Percentiles rank a stretch among this genome's conserved stretches.
These are phyloP conservation scores for Rubroboletus pulcherrimus DNA, from an alignment of 768 basidiomycete genomes.

Conservation along the genomic window DNA sequence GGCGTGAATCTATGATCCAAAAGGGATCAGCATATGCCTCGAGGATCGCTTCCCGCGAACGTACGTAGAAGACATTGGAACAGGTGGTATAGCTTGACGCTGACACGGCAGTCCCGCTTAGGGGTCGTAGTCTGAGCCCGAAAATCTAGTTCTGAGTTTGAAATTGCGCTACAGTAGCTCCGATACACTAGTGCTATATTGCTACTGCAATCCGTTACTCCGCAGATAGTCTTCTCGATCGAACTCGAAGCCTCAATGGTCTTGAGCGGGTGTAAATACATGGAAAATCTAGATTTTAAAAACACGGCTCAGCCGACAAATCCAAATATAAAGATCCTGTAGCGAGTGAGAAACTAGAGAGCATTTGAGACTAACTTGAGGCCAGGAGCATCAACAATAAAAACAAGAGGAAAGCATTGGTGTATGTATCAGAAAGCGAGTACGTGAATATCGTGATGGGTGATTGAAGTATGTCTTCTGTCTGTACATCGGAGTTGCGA, in stretches of 20 bases:
- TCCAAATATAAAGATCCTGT: slow-evolving; percentile 1
- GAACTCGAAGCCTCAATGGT: neutral
- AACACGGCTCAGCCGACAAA: slow-evolving; percentile 14
- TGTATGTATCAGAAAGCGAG: slow-evolving; percentile 12
- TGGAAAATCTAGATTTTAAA: neutral
- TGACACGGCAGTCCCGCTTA: neutral
- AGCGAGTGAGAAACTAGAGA: neutral
- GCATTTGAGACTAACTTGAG: slow-evolving; percentile 6
- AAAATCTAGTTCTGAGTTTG: no score
- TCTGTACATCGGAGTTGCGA: slow-evolving; percentile 1
- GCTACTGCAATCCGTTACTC: neutral
- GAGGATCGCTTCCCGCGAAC: slow-evolving; percentile 3
- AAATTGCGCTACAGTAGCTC: no score
- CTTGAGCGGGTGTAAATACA: neutral
- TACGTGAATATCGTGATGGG: slow-evolving; percentile 11
- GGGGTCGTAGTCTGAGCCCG: no score
- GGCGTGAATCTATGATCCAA: slow-evolving; percentile 50
- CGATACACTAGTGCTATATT: no score
- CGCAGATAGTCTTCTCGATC: neutral
- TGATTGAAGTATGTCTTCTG: slow-evolving; percentile 5
- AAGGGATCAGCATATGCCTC: neutral
- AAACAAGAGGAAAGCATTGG: slow-evolving; percentile 13
- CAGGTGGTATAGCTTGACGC: neutral
- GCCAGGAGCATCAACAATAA: slow-evolving; percentile 4
- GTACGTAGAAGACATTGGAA: slow-evolving; percentile 26